Conservation (phyloP, 441 rosid genomes). For the Biscutella laevigata region DNA sequence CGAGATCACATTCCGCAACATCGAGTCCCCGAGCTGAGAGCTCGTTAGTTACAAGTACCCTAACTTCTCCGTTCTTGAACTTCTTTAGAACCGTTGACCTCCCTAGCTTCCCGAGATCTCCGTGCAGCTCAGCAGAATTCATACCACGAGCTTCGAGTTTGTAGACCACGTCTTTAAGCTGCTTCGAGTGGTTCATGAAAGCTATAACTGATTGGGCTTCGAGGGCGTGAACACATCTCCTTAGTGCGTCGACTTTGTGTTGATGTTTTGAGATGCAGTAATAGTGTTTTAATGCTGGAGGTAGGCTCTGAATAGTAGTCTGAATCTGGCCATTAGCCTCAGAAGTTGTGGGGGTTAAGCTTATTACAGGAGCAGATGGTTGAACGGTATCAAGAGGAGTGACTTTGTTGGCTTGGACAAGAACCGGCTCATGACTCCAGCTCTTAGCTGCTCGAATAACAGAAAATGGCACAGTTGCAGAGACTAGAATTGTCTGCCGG, state of each 20-base stretch:
- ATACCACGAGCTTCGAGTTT: slow-evolving; percentile 86
- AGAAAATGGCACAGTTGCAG: slow-evolving; percentile 84
- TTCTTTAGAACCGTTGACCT: slow-evolving; percentile 71
- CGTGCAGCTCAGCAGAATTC: slow-evolving; percentile 76
- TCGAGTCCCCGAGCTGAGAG: slow-evolving; percentile 90
- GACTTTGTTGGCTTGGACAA: slow-evolving; percentile 66
- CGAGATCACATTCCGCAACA: slow-evolving; percentile 82
- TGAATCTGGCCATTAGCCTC: slow-evolving; percentile 36
- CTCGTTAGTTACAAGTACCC: slow-evolving; percentile 78
- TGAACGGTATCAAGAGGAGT: slow-evolving; percentile 46
- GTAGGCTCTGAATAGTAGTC: slow-evolving; percentile 56
- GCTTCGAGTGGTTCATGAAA: slow-evolving; percentile 80
- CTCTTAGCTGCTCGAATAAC: slow-evolving; percentile 82
- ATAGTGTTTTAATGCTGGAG: slow-evolving; percentile 72
- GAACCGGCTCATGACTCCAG: slow-evolving; percentile 70
- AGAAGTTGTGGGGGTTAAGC: slow-evolving; percentile 31
- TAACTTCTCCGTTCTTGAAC: slow-evolving; percentile 71
- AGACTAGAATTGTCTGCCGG: slow-evolving; percentile 65
- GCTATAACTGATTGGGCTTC: slow-evolving; percentile 77
- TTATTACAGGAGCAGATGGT: slow-evolving; percentile 40
- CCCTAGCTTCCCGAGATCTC: slow-evolving; percentile 83
- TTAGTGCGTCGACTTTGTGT: slow-evolving; percentile 73
- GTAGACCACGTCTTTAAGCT: slow-evolving; percentile 81
- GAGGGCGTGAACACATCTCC: slow-evolving; percentile 81
- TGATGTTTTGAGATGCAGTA: slow-evolving; percentile 63